These are phyloP conservation scores for Brasenia schreberi DNA, from an alignment of 164 flowering plant genomes.

Conservation along the genomic window DNA sequence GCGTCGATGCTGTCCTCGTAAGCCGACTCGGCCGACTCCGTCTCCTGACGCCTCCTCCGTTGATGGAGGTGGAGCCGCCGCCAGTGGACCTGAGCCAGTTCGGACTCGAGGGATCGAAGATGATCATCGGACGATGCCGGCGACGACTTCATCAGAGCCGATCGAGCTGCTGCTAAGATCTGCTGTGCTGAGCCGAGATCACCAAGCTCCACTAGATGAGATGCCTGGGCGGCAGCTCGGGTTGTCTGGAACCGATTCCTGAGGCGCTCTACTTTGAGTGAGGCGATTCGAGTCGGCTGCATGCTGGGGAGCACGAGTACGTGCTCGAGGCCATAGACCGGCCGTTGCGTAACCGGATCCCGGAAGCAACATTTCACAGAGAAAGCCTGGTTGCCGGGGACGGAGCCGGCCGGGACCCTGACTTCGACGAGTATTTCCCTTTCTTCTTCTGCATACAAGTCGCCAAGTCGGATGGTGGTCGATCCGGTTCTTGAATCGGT, in stretches of 20 bases:
- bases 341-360: slow-evolving; percentile 52
- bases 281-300: slow-evolving; percentile 33
- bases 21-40: slow-evolving; percentile 3
- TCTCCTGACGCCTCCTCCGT: slow-evolving; percentile 7
- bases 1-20: slow-evolving; percentile 69
- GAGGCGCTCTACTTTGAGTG: slow-evolving; percentile 48
- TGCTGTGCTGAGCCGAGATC: slow-evolving; percentile 48
- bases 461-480: slow-evolving; percentile 49
- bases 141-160: slow-evolving; percentile 37
- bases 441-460: slow-evolving; percentile 86
- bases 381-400: slow-evolving; percentile 50
- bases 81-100: slow-evolving; percentile 55
- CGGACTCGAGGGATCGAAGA: slow-evolving; percentile 39
- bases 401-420: slow-evolving; percentile 26
- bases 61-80: slow-evolving; percentile 10
- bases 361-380: slow-evolving; percentile 43
- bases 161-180: slow-evolving; percentile 56
- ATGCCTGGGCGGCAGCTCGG: slow-evolving; percentile 68
- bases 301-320: slow-evolving; percentile 38
- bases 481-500: slow-evolving; percentile 16
- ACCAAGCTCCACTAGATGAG: slow-evolving; percentile 41
- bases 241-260: slow-evolving; percentile 42
- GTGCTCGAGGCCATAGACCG: slow-evolving; percentile 37
- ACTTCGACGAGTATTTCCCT: slow-evolving; percentile 66
- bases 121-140: slow-evolving; percentile 35